Evolutionary conservation across 495 filamentous ascomycete genomes (phyloP).

Genomic region (Jackrogersella multiformis): DNA sequence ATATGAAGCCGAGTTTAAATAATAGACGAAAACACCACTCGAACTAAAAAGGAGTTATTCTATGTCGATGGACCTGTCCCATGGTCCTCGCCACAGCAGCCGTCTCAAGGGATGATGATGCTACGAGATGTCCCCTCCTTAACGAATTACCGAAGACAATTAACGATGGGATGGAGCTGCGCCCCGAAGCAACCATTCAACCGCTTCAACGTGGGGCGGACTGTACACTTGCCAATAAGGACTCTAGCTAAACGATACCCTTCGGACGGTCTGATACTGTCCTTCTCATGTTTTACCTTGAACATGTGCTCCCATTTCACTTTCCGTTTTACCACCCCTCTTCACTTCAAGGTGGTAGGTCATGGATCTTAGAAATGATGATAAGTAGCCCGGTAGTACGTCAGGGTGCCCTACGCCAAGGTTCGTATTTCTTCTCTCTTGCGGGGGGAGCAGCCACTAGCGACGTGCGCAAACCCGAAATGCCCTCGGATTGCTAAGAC

Average conservation of each 20-base stretch:
- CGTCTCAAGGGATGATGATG: too few species aligned
- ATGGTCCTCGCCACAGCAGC: too few species aligned
- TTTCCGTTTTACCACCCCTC: constrained; percentile 65
- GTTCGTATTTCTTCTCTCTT: constrained; percentile 60
- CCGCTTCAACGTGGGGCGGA: too few species aligned
- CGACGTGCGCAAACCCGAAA: constrained; percentile 22
- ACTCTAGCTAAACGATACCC: constrained; percentile 19
- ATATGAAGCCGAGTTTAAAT: too few species aligned
- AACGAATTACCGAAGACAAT: too few species aligned
- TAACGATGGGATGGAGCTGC: too few species aligned
- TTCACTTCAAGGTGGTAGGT: constrained; percentile 56
- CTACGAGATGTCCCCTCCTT: too few species aligned
- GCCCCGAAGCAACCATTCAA: too few species aligned
- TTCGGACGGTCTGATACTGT: constrained; percentile 37
- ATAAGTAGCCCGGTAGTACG: constrained; percentile 59
- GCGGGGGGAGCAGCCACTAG: constrained; percentile 19
- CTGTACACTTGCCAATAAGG: constrained; percentile 26
- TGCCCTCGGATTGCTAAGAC: constrained; percentile 46
- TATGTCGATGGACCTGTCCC: too few species aligned
- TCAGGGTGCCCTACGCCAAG: constrained; percentile 56
- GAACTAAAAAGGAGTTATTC: too few species aligned
- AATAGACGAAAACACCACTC: too few species aligned
- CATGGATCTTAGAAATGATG: constrained; percentile 64
- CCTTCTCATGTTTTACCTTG: constrained; percentile 60
- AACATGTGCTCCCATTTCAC: constrained; percentile 62